phyloP scores from a whole-genome alignment of 2,329 filamentous ascomycete genomes.

The Gaeumannomyces sp. region DNA sequence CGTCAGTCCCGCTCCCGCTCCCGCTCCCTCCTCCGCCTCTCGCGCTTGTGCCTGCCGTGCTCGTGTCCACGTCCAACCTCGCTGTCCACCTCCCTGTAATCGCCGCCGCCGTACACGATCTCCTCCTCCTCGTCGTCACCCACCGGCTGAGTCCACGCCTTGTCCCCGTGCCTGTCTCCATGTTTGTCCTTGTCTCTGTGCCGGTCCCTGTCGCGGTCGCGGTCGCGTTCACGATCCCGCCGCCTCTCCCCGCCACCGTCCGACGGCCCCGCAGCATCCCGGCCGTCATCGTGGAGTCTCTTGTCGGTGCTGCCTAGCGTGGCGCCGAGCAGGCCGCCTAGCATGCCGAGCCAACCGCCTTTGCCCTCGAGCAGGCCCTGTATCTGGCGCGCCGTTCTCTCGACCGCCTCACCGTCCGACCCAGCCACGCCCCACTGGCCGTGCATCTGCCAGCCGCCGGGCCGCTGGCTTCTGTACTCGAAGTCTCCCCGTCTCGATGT shows the following conservation, averaged over 20 bases:
- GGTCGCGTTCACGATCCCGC: constrained; percentile 1
- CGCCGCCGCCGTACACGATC: constrained; percentile 11
- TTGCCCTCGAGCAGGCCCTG: constrained; percentile 25
- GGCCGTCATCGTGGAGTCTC: constrained; percentile 2
- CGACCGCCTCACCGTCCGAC: constrained; percentile 35
- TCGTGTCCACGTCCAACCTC: no score
- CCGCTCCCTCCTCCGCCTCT: constrained; percentile 5
- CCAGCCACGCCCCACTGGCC: constrained; percentile 41
- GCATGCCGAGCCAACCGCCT: constrained; percentile 22
- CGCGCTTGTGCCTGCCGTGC: no score
- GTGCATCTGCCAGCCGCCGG: constrained; percentile 29
- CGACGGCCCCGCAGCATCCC: neutral
- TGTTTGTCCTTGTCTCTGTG: constrained; percentile 14
- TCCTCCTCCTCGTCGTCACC: constrained; percentile 12
- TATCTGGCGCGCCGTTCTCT: constrained; percentile 28
- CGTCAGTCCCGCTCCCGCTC: constrained; percentile 10
- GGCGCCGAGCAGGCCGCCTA: constrained; percentile 22
- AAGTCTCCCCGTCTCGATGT: constrained; percentile 37
- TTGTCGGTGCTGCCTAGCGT: constrained; percentile 15
- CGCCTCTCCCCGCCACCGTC: constrained; percentile 10
- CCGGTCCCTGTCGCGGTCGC: constrained; percentile 11
- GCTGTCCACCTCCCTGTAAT: neutral
- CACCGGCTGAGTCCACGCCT: neutral
- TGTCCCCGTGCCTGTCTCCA: constrained; percentile 15
- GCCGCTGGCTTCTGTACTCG: constrained; percentile 26